These are phyloP conservation scores for Purpureocillium takamizusanense DNA, from an alignment of 2,329 filamentous ascomycete genomes.

Conservation along the genomic window DNA sequence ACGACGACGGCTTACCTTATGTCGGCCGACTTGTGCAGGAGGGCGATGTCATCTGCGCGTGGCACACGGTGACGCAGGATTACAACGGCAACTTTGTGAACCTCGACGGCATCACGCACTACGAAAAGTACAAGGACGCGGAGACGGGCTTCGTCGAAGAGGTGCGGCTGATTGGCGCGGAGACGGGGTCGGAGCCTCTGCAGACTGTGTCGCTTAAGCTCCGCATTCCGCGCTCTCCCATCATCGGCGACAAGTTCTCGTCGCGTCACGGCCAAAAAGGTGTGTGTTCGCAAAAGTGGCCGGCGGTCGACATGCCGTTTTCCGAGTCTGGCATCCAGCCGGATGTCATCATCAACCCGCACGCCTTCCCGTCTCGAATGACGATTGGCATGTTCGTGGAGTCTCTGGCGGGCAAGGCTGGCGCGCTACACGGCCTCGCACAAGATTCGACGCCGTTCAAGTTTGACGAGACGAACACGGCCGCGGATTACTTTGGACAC, in stretches of 20 bases:
- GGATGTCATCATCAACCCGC: constrained; percentile 97
- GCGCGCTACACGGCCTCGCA: constrained; percentile 87
- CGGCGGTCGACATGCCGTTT: constrained; percentile 88
- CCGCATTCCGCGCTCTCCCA: constrained; percentile 76
- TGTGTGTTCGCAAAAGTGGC: constrained; percentile 95
- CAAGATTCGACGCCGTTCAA: constrained; percentile 94
- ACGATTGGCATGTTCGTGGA: constrained; percentile 99
- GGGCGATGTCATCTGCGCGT: constrained; percentile 80
- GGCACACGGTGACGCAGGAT: constrained; percentile 78
- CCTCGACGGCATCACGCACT: constrained; percentile 75
- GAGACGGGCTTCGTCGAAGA: constrained; percentile 88
- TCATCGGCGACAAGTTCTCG: constrained; percentile 98
- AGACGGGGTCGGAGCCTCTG: constrained; percentile 71
- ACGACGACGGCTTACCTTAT: constrained; percentile 78
- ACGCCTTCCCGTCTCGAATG: constrained; percentile 99
- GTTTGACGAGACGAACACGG: constrained; percentile 87
- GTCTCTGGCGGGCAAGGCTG: constrained; percentile 89
- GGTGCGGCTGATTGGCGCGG: constrained; percentile 80
- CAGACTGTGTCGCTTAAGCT: constrained; percentile 91
- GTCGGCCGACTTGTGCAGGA: constrained; percentile 70
- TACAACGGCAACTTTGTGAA: constrained; percentile 73
- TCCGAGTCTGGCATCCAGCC: constrained; percentile 94
- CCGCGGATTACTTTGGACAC: constrained; percentile 89
- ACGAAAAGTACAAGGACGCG: constrained; percentile 88
- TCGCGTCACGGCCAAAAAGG: constrained; percentile 98